Evolutionary conservation across 2,329 filamentous ascomycete species (phyloP).

Genomic region (Aspergillus pseudoglaucus): DNA sequence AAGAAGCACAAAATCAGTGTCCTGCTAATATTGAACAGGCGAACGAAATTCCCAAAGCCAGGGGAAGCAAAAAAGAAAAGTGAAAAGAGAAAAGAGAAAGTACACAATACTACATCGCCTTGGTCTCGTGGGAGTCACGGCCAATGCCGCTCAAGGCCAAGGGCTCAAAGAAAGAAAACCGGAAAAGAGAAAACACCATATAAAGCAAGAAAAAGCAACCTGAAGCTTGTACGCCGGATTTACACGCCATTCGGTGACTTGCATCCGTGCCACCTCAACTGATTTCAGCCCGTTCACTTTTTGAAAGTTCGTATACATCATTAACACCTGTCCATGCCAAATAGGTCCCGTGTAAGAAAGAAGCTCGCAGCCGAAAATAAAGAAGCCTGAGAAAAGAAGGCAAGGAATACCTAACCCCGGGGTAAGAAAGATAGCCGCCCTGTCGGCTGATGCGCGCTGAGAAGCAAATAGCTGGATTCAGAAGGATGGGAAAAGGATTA

Average conservation of each 20-base stretch:
- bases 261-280: constrained; percentile 22
- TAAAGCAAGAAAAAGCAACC: constrained; percentile 18
- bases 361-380: constrained; percentile 15
- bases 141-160: constrained; percentile 2
- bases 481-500: constrained; percentile 3
- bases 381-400: not conserved
- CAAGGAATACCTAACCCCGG: not conserved
- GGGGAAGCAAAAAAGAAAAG: constrained; percentile 1
- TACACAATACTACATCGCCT: constrained; percentile 8
- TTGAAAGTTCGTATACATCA: constrained; percentile 32
- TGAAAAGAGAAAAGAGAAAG: constrained; percentile 2
- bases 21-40: constrained; percentile 13
- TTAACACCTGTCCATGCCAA: constrained; percentile 36
- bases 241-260: constrained; percentile 23
- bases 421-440: not conserved
- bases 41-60: constrained; percentile 9
- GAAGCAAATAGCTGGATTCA: constrained; percentile 1
- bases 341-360: constrained; percentile 13
- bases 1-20: constrained; percentile 7
- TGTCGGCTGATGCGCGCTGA: not conserved
- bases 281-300: constrained; percentile 27
- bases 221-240: constrained; percentile 24
- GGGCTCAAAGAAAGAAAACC: not conserved
- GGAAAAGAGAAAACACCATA: constrained; percentile 14
- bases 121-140: not conserved